These are phyloP conservation scores for Breynia disticha DNA, from an alignment of 441 rosid genomes.

Conservation along the genomic window DNA sequence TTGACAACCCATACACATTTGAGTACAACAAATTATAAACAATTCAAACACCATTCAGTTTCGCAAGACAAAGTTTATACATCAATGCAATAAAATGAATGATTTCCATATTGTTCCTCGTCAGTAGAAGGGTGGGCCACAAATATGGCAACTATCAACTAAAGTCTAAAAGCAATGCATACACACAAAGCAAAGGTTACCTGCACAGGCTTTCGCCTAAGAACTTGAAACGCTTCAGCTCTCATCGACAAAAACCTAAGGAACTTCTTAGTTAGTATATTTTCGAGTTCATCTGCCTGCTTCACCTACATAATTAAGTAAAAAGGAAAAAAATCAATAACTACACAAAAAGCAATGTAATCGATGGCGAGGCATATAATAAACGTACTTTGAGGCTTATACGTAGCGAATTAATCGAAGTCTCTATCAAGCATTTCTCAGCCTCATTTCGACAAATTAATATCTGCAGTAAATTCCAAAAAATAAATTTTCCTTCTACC, in stretches of 20 bases:
- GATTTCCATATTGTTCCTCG: no score
- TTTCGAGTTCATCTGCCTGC: conserved; percentile 96
- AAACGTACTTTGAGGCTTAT: conserved; percentile 78
- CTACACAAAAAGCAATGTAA: not conserved
- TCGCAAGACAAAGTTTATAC: not conserved
- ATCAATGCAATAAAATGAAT: not conserved
- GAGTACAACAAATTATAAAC: not conserved
- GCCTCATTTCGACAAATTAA: conserved; percentile 93
- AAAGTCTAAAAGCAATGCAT: no score
- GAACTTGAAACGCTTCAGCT: conserved; percentile 95
- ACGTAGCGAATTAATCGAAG: conserved; percentile 87
- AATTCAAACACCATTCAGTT: not conserved
- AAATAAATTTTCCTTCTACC: no score
- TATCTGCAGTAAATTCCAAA: conserved; percentile 41
- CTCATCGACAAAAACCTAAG: conserved; percentile 96
- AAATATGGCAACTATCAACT: no score
- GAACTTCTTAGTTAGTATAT: conserved; percentile 77
- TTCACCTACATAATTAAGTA: conserved; percentile 57
- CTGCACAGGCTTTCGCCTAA: conserved; percentile 93
- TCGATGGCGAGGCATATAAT: not conserved
- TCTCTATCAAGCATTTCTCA: conserved; percentile 91
- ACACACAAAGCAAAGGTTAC: conserved; percentile 16
- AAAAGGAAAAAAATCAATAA: conserved; percentile 10
- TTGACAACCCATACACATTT: not conserved
- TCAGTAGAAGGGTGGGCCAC: no score